phyloP scores from a whole-genome alignment of 768 basidiomycete species.

The Xerocomus spinulosus region DNA sequence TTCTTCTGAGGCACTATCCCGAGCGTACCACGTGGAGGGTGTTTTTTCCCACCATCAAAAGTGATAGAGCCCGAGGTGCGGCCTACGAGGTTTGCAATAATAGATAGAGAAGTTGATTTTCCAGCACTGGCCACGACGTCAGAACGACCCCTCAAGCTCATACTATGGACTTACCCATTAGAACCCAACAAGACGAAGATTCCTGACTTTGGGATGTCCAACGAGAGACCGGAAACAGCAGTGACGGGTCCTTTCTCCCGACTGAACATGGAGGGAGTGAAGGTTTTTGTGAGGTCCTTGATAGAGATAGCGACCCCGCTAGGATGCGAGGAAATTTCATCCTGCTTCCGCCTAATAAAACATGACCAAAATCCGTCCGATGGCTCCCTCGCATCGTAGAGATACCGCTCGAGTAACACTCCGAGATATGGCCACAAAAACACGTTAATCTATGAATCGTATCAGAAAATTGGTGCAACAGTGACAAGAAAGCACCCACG shows the following conservation, averaged over 20 bases:
- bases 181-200: slow-evolving; percentile 78
- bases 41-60: slow-evolving; percentile 47
- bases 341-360: slow-evolving; percentile 11
- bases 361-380: slow-evolving; percentile 24
- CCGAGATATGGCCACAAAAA: slow-evolving; percentile 74
- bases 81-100: slow-evolving; percentile 59
- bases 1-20: slow-evolving; percentile 84
- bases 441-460: slow-evolving; percentile 50
- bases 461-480: background rate
- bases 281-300: slow-evolving; percentile 55
- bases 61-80: slow-evolving; percentile 55
- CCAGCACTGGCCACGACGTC: slow-evolving; percentile 49
- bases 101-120: slow-evolving; percentile 68
- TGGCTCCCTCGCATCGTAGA: slow-evolving; percentile 56
- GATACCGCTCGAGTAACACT: slow-evolving; percentile 48
- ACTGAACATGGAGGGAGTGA: slow-evolving; percentile 45
- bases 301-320: slow-evolving; percentile 56
- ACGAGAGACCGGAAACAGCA: slow-evolving; percentile 60
- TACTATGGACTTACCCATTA: slow-evolving; percentile 45
- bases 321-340: slow-evolving; percentile 25
- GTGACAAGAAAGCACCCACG: slow-evolving; percentile 38
- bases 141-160: background rate
- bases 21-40: slow-evolving; percentile 58
- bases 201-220: slow-evolving; percentile 66
- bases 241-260: slow-evolving; percentile 47